phyloP scores from a whole-genome alignment of 371 early-diverging fungal genomes.

The Mucor sp. region DNA sequence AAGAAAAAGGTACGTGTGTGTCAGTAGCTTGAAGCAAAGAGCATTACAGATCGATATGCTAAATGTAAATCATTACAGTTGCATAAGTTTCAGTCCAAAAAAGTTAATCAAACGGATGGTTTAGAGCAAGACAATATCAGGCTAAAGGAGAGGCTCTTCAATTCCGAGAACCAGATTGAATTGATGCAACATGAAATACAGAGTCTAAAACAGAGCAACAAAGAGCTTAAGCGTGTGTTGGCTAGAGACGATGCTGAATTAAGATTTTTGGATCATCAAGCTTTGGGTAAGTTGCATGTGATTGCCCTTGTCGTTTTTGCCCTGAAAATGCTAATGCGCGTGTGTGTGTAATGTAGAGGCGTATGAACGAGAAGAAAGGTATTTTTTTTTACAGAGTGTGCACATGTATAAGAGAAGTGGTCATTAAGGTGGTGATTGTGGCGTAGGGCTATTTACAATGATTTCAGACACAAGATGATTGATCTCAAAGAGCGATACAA shows the following conservation, averaged over 20 bases:
- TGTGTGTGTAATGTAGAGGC: slow-evolving; percentile 4
- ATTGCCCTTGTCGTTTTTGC: not conserved
- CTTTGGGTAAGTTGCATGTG: slow-evolving; percentile 7
- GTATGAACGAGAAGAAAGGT: slow-evolving; percentile 20
- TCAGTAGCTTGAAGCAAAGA: too few relatives aligned
- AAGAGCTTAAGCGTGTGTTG: not conserved
- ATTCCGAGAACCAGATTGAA: not conserved
- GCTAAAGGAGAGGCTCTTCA: slow-evolving; percentile 12
- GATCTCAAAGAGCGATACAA: slow-evolving; percentile 12
- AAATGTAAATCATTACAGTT: slow-evolving; percentile 4
- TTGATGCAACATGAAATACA: slow-evolving; percentile 12
- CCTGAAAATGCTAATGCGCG: not conserved
- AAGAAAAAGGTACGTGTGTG: slow-evolving; percentile 15
- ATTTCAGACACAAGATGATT: slow-evolving; percentile 3
- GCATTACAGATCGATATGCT: not conserved
- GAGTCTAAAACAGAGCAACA: not conserved
- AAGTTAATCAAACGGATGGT: slow-evolving; percentile 14
- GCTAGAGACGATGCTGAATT: not conserved
- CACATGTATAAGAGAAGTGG: not conserved
- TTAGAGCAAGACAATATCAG: slow-evolving; percentile 20
- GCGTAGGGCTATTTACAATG: slow-evolving; percentile 2
- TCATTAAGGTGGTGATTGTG: not conserved
- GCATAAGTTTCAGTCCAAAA: slow-evolving; percentile 22
- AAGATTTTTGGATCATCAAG: slow-evolving; percentile 1
- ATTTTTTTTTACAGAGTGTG: not conserved